Conservation (phyloP, 768 basidiomycete genomes). For the Hemileccinum impolitum region DNA sequence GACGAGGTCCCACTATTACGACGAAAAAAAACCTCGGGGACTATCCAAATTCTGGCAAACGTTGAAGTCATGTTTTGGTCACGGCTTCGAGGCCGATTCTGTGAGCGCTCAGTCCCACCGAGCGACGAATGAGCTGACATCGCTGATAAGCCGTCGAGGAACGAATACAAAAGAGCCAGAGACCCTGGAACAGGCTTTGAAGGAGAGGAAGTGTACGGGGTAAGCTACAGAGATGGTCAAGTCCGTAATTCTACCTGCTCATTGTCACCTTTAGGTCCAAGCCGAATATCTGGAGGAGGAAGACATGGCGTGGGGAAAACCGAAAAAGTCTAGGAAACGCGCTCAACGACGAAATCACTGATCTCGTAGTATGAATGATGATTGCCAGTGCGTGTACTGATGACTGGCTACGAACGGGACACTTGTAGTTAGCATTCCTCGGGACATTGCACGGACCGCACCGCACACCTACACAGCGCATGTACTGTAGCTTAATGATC, state of each 20-base stretch:
- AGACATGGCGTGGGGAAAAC: slow-evolving; percentile 26
- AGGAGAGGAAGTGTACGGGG: slow-evolving; percentile 18
- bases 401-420: too few species aligned
- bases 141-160: slow-evolving; percentile 14
- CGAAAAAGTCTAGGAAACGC: slow-evolving; percentile 9
- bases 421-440: too few species aligned
- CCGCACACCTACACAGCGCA: too few species aligned
- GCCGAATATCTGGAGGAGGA: slow-evolving; percentile 28
- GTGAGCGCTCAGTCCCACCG: slow-evolving; percentile 10
- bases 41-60: slow-evolving; percentile 5
- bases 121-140: not conserved
- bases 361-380: not conserved
- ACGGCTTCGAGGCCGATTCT: slow-evolving; percentile 9
- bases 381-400: too few species aligned
- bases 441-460: too few species aligned
- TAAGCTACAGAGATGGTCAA: slow-evolving; percentile 3
- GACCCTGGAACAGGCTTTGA: slow-evolving; percentile 17
- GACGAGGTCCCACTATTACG: not conserved
- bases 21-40: slow-evolving; percentile 8
- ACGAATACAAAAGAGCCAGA: slow-evolving; percentile 8
- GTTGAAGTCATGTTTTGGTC: slow-evolving; percentile 23
- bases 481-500: too few species aligned
- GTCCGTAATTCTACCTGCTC: not conserved
- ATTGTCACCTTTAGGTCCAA: slow-evolving; percentile 8
- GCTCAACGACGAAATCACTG: not conserved